These are phyloP conservation scores for Alternaria ethzedia DNA, from an alignment of 2,329 filamentous ascomycete species.

Conservation along the genomic window DNA sequence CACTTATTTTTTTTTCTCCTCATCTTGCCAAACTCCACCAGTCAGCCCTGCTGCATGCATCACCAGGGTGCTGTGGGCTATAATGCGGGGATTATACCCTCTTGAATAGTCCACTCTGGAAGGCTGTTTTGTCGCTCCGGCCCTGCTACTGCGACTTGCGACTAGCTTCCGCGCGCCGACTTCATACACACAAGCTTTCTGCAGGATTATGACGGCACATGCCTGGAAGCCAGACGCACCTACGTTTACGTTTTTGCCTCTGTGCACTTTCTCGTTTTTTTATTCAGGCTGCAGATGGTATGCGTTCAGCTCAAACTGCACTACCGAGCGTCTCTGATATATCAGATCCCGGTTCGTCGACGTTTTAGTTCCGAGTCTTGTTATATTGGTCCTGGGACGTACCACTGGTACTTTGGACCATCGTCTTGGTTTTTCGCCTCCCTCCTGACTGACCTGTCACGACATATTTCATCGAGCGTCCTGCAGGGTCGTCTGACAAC, in stretches of 20 bases:
- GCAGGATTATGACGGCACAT: conserved; percentile 17
- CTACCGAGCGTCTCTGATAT: conserved; percentile 22
- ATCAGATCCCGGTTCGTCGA: conserved; percentile 18
- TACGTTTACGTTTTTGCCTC: conserved; percentile 11
- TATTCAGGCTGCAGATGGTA: conserved; percentile 27
- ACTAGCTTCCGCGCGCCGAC: conserved; percentile 13
- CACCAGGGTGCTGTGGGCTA: conserved; percentile 23
- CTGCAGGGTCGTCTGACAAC: conserved; percentile 7
- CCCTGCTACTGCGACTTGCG: conserved; percentile 12
- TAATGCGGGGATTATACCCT: conserved; percentile 43
- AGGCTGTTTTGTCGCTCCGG: conserved; percentile 25
- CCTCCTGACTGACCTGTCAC: conserved; percentile 5
- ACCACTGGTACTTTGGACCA: conserved; percentile 14
- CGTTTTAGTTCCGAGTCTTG: conserved; percentile 10
- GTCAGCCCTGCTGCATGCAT: conserved; percentile 21
- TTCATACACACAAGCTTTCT: conserved; percentile 5
- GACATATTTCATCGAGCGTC: conserved; percentile 11
- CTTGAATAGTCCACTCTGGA: conserved; percentile 19
- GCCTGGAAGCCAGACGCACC: conserved; percentile 9
- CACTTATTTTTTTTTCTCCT: conserved; percentile 12
- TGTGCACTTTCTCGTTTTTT: conserved; percentile 7
- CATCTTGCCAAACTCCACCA: conserved; percentile 1
- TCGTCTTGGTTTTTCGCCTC: conserved; percentile 11
- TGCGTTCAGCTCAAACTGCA: conserved; percentile 13
- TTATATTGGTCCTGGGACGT: conserved; percentile 21